A percentile compares a stretch with the other conserved stretches of the same genome.
Conservation (phyloP, 2,329 filamentous ascomycete genomes). For the Cladosporium sp. region DNA sequence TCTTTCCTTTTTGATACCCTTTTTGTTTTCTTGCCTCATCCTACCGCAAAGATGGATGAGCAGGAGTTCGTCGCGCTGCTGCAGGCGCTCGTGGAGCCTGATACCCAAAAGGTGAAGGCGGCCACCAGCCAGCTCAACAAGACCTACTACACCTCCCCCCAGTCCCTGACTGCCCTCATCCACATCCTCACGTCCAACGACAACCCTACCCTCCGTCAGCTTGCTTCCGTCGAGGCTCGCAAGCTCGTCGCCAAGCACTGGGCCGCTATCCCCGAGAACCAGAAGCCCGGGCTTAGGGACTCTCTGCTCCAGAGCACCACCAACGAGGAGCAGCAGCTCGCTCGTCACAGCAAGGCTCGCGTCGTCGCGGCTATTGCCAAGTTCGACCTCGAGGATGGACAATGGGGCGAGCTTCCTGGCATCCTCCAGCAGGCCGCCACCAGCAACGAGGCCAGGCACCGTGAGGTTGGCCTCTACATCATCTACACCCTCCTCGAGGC, state of each 20-base stretch:
- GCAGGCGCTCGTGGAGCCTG: constrained; percentile 79
- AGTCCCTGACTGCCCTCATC: constrained; percentile 77
- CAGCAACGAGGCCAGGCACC: constrained; percentile 67
- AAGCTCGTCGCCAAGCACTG: constrained; percentile 83
- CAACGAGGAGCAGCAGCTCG: constrained; percentile 67
- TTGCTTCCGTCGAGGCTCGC: constrained; percentile 83
- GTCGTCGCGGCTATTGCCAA: constrained; percentile 82
- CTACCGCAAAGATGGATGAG: constrained; percentile 57
- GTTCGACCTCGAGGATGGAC: constrained; percentile 77
- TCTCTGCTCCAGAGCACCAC: constrained; percentile 79
- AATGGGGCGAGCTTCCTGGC: constrained; percentile 76
- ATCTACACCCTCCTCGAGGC: constrained; percentile 87
- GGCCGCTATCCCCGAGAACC: constrained; percentile 62
- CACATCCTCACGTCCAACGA: constrained; percentile 80
- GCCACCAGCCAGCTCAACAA: constrained; percentile 87
- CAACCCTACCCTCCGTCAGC: constrained; percentile 67
- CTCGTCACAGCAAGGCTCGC: constrained; percentile 80
- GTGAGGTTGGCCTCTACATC: constrained; percentile 88
- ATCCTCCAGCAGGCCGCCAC: constrained; percentile 73
- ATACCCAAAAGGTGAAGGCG: constrained; percentile 70
- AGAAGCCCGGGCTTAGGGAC: constrained; percentile 75
- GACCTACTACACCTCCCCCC: constrained; percentile 81
- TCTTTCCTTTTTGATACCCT: constrained; percentile 9
- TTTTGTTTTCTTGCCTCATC: constrained; percentile 8
- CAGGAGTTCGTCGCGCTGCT: constrained; percentile 81